These are phyloP conservation scores for Leptographium wingfieldii DNA, from an alignment of 2,329 filamentous ascomycete species.

Conservation along the genomic window DNA sequence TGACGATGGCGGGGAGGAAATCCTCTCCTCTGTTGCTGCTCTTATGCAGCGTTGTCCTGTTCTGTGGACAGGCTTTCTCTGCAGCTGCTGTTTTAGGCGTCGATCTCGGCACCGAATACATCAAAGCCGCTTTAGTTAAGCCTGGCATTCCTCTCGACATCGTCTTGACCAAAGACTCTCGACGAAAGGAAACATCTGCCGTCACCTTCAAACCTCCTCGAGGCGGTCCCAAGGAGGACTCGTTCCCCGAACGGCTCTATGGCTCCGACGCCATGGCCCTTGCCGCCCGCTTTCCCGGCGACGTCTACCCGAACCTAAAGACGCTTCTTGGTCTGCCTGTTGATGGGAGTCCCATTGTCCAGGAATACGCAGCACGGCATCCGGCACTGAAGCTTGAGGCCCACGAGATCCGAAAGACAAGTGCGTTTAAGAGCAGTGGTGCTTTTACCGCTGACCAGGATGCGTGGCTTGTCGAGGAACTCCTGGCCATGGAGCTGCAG, in stretches of 20 bases:
- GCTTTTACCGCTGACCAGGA: conserved; percentile 50
- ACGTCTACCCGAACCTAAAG: conserved; percentile 93
- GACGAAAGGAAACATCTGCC: conserved; percentile 85
- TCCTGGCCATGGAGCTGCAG: conserved; percentile 92
- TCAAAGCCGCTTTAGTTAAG: conserved; percentile 93
- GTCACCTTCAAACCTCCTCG: conserved; percentile 86
- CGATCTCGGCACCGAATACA: conserved; percentile 90
- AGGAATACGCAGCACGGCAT: conserved; percentile 62
- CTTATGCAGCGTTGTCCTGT: conserved; percentile 27
- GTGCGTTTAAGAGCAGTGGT: conserved; percentile 65
- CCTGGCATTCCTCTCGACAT: conserved; percentile 96
- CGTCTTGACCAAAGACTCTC: conserved; percentile 93
- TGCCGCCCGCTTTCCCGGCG: conserved; percentile 74
- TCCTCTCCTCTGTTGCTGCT: conserved; percentile 24
- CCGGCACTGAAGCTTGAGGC: conserved; percentile 62
- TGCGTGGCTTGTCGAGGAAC: conserved; percentile 72
- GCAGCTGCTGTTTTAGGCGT: conserved; percentile 73
- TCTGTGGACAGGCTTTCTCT: conserved; percentile 37
- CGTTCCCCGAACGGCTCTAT: conserved; percentile 80
- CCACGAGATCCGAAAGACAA: conserved; percentile 50
- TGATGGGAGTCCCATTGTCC: conserved; percentile 44
- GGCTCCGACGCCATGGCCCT: conserved; percentile 85
- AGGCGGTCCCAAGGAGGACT: conserved; percentile 45
- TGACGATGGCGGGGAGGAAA: conserved; percentile 23
- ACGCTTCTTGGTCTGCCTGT: conserved; percentile 65